These are phyloP conservation scores for Lactarius hatsudake DNA, from an alignment of 768 basidiomycete genomes.

Conservation along the genomic window DNA sequence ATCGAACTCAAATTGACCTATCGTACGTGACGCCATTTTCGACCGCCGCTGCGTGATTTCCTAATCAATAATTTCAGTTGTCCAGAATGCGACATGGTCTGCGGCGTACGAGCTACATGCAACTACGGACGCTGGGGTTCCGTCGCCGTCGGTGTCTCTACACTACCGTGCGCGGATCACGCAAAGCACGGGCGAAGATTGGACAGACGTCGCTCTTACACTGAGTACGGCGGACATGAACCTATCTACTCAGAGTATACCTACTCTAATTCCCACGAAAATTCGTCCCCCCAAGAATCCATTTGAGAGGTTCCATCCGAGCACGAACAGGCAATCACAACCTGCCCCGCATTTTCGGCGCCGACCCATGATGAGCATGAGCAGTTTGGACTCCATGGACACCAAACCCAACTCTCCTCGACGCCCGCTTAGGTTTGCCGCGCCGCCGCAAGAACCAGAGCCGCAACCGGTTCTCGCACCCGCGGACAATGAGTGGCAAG, in stretches of 20 bases:
- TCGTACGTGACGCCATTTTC: slow-evolving; percentile 36
- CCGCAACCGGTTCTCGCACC: no score
- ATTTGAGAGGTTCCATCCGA: neutral
- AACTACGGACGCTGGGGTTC: slow-evolving; percentile 40
- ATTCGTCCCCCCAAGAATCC: slow-evolving; percentile 1
- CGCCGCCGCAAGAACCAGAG: neutral
- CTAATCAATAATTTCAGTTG: slow-evolving; percentile 38
- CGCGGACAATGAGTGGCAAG: neutral
- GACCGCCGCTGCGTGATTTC: neutral
- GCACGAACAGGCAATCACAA: no score
- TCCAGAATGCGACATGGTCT: slow-evolving; percentile 48
- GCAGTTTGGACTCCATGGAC: no score
- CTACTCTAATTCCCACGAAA: slow-evolving; percentile 19
- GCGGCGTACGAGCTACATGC: slow-evolving; percentile 61
- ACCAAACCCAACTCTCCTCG: neutral
- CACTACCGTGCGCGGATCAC: slow-evolving; percentile 54
- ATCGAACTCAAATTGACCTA: slow-evolving; percentile 53
- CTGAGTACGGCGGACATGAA: slow-evolving; percentile 49
- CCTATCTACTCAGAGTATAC: slow-evolving; percentile 39
- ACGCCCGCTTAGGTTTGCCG: neutral
- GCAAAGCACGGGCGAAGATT: slow-evolving; percentile 61
- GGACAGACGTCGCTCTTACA: slow-evolving; percentile 48
- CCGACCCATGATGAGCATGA: no score
- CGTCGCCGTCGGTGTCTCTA: slow-evolving; percentile 44
- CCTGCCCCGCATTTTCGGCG: no score